Evolutionary conservation across 129 eudicot genomes (phyloP).

Genomic region (Dittrichia graveolens): DNA sequence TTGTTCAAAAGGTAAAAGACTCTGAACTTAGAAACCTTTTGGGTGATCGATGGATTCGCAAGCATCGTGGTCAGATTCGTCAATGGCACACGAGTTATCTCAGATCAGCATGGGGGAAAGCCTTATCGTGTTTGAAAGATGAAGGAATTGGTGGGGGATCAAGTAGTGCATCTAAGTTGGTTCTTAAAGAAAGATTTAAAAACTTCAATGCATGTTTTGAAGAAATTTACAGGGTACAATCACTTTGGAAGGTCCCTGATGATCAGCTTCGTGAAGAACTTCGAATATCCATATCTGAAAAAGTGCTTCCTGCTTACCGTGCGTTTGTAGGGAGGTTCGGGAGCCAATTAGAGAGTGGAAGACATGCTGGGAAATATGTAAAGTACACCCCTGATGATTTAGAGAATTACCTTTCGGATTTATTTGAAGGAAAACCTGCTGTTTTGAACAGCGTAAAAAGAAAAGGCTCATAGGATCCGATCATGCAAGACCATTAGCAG

Average conservation of each 20-base stretch:
- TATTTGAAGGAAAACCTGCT: slow-evolving; percentile 82
- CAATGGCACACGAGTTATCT: slow-evolving; percentile 89
- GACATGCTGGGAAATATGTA: slow-evolving; percentile 83
- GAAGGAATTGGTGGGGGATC: slow-evolving; percentile 85
- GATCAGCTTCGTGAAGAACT: slow-evolving; percentile 91
- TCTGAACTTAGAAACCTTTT: slow-evolving; percentile 78
- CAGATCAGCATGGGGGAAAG: slow-evolving; percentile 93
- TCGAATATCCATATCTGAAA: slow-evolving; percentile 91
- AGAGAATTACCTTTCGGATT: slow-evolving; percentile 71
- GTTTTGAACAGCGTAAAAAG: slow-evolving; percentile 76
- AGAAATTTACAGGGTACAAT: slow-evolving; percentile 82
- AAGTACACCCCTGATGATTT: slow-evolving; percentile 81
- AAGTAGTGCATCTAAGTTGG: slow-evolving; percentile 74
- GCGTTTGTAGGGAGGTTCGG: slow-evolving; percentile 88
- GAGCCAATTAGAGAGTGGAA: slow-evolving; percentile 81
- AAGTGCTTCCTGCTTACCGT: slow-evolving; percentile 87
- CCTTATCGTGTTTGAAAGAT: slow-evolving; percentile 81
- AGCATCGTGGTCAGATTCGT: slow-evolving; percentile 74
- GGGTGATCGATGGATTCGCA: slow-evolving; percentile 92
- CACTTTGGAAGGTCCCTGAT: slow-evolving; percentile 90
- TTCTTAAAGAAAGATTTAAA: slow-evolving; percentile 84
- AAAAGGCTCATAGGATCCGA: slow-evolving; percentile 59
- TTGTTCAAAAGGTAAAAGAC: slow-evolving; percentile 82
- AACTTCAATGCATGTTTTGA: slow-evolving; percentile 87
- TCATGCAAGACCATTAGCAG: slow-evolving; percentile 42